Base-by-base conservation (phyloP, 2,329 filamentous ascomycete species). In the Ascosphaera apis region DNA sequence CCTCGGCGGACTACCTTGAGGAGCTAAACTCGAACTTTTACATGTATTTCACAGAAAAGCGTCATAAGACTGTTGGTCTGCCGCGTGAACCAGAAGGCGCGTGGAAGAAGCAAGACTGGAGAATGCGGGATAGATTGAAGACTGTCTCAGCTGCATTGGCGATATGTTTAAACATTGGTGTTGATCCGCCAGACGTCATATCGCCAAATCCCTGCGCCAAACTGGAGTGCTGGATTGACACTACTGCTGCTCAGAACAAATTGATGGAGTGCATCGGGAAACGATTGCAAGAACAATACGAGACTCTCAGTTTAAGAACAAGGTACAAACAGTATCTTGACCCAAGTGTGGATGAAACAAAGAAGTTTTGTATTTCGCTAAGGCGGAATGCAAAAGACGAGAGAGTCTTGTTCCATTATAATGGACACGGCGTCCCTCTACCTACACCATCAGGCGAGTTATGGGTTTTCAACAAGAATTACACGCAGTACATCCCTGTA, bases 21-120 rank as follows among this genome's bases (percentile, higher is more conserved):
- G 69, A 83, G 44, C 64, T 92, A 43, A 81, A 78, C 36, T 83
- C 76, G 78, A 91, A 82, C 45, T 98, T 91, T 72, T 95, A 92
- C 62, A 95, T 95, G 86, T 98, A 98, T 58, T 98, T 80, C 56
- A 93, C 86, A 43, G 88, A 98, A 56, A 95, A 95, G 57, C 76
- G 86, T 36, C 88, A 98, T 57, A 88, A 95, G 53, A 88, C 82
- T 15, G 86, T 82, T 25, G 88, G 83, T 15, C 82, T 84, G 45
- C 81, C 83, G 12, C 81, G 83, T 51, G 58, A 60, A 39, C 59
- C 62, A 15, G 53, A 52, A 15, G 59, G 59, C 38, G 59, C 56
- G 43, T 67, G 71, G 36, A 66, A 91, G 4, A 58, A 51, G 35
- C 79, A 91, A 51, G 88, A 95, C 53, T 98, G 88, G 88, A 77